Percentiles rank a stretch among this genome's conserved stretches.
These are phyloP conservation scores for Physcia stellaris DNA, from an alignment of 495 filamentous ascomycete genomes.

Conservation along the genomic window DNA sequence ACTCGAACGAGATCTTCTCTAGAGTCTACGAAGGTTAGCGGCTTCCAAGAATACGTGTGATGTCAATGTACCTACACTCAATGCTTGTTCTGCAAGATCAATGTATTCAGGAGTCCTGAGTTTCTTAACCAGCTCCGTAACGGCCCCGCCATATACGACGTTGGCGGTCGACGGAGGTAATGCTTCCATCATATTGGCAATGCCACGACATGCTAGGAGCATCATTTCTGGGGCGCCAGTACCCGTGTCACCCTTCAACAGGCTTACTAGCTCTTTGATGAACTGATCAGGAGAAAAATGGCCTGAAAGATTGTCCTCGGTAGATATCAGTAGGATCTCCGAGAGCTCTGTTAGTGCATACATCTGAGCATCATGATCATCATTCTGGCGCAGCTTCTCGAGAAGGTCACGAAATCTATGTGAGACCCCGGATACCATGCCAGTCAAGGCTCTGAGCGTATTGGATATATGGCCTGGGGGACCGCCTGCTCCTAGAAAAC, in stretches of 20 bases:
- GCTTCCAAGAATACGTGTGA: not conserved
- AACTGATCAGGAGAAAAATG: slow-evolving; percentile 91
- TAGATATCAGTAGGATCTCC: slow-evolving; percentile 83
- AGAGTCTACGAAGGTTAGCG: slow-evolving; percentile 47
- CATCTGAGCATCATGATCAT: slow-evolving; percentile 76
- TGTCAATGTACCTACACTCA: slow-evolving; percentile 49
- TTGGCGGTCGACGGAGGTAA: slow-evolving; percentile 83
- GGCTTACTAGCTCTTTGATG: slow-evolving; percentile 80
- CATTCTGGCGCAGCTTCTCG: slow-evolving; percentile 70
- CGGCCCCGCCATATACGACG: slow-evolving; percentile 91
- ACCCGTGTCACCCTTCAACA: slow-evolving; percentile 83
- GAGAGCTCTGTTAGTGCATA: slow-evolving; percentile 90
- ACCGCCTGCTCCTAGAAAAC: slow-evolving; percentile 54
- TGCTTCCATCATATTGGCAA: slow-evolving; percentile 97
- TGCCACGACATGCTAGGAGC: slow-evolving; percentile 89
- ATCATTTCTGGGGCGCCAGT: slow-evolving; percentile 96
- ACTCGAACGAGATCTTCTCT: slow-evolving; percentile 95
- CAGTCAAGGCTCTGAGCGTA: slow-evolving; percentile 73
- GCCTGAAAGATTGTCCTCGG: slow-evolving; percentile 91
- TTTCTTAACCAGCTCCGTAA: slow-evolving; percentile 88
- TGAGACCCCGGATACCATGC: slow-evolving; percentile 79
- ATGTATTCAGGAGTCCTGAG: slow-evolving; percentile 91
- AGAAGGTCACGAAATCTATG: slow-evolving; percentile 72
- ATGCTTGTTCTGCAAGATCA: slow-evolving; percentile 89
- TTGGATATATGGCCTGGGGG: slow-evolving; percentile 56